Conservation (phyloP, 2,329 filamentous ascomycete species). For the Aspergillus tubingensis region DNA sequence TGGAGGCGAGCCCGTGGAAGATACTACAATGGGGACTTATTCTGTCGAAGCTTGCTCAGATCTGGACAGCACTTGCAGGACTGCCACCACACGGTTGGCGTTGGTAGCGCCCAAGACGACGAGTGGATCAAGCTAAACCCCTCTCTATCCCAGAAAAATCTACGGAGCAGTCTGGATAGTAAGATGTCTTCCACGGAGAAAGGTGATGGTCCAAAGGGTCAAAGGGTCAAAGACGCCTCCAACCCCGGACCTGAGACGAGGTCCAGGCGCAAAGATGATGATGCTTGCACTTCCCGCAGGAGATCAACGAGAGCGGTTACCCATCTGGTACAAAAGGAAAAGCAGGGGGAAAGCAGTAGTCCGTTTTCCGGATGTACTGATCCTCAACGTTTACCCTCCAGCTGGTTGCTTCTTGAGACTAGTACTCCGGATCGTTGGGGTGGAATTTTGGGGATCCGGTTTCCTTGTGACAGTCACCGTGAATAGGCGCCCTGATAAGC, state of each 20-base stretch:
- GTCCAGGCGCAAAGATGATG: slow-evolving; percentile 14
- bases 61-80: neutral
- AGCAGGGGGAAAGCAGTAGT: neutral
- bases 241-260: slow-evolving; percentile 4
- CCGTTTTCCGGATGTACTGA: neutral
- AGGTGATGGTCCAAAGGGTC: neutral
- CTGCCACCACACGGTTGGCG: neutral
- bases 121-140: slow-evolving; percentile 15
- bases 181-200: neutral
- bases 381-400: neutral
- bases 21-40: neutral
- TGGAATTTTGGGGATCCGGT: neutral
- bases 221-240: slow-evolving; percentile 1
- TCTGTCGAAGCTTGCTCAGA: neutral
- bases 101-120: slow-evolving; percentile 21
- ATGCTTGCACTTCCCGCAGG: slow-evolving; percentile 3
- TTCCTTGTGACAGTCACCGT: neutral
- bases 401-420: neutral
- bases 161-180: neutral
- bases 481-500: neutral
- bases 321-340: neutral
- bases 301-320: slow-evolving; percentile 13
- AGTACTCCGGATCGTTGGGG: neutral
- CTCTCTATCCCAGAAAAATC: neutral
- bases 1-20: neutral